Base-by-base conservation (phyloP, 2,329 filamentous ascomycete species). In the Cercospora zeae-maydis region DNA sequence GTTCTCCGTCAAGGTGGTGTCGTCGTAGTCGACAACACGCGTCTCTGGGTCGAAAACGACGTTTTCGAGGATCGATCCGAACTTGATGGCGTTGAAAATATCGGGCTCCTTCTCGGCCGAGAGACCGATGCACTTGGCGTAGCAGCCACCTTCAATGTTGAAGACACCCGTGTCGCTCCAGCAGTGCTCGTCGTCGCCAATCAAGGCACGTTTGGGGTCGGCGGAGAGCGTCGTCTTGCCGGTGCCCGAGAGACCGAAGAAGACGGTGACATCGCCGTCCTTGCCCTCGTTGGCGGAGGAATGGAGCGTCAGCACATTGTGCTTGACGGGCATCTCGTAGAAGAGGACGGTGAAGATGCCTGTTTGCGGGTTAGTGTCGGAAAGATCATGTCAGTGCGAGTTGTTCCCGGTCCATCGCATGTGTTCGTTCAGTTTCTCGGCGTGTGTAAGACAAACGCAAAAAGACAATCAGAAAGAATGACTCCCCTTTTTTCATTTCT, bases 301-400 rank as follows among this genome's bases (percentile, higher is more conserved):
- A 85, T 99, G 95, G 61, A 99, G 88, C 42, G 95, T 99, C 71
- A 99, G 83, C 73, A 99, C 93, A 79, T 98, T 96, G 87, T 99
- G 95, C 88, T 97, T 97, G 77, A 99, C 91, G 66, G 95, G 95
- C 93, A 98, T 99, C 84, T 99, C 95, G 84, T 98, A 99, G 86
- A 96, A 99, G 77, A 99, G 88, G 56, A 99, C 92, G 53, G 95
- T 99, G 86, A 99, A 99, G 79, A 99, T 86, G 73, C 95, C 24
- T 27, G 24, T 27, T 3, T 27, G 24, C 24, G 3, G 24, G 24
- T 27, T 27, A 27, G 24, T 27, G 24, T 27, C 24, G 24, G 24
- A n/a, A n/a, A n/a, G n/a, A n/a, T n/a, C n/a, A n/a, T n/a, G n/a
- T n/a, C 24, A 27, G 24, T 27, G 24, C 6, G 24, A 27, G 24